Base-by-base conservation (phyloP, 352 stramenopile genomes). In the Lagenidium sp. region DNA sequence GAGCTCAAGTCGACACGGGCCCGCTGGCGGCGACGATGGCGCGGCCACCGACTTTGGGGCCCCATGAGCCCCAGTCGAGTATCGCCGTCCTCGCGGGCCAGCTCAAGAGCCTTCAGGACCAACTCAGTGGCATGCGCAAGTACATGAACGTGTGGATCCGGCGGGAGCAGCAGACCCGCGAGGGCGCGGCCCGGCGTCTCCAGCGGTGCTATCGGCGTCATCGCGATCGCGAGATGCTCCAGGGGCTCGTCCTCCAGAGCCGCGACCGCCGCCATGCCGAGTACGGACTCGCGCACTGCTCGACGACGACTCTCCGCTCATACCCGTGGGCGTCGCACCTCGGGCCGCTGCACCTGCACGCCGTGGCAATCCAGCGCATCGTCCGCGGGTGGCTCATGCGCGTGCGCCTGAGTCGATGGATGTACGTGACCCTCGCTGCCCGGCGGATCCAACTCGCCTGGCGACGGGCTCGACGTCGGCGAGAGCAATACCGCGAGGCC, bases 61-160 rank as follows among this genome's bases (percentile, higher is more conserved):
- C 19, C 25, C 13, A 28, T 15, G 12, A 42, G 24, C 5, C 15
- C 4, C 8, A 19, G 2, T n/a, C 42, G 3, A 30, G 20, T n/a
- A n/a, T n/a, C n/a, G 7, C 29, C 41, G 6, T 16, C 43, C 6
- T 41, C 32, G n/a, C n/a, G n/a, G n/a, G 4, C 8, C 44, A 20
- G 4, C 16, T 26, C 22, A 16, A 28, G 1, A 23, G 4, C 12
- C 50, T 87, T 2, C 60, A 57, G 4, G 68, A 82, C 4, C 71
- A 87, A 41, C 45, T 85, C 13, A 26, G 41, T 0, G 59, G 56
- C 12, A 78, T 87, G 55, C 68, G 74, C 53, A 84, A 84, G 44
- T 87, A 85, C 51, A 73, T 83, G 44, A 87, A 84, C 28, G 74
- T 81, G 46, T 86, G 74, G 74, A 62, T 86, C 41, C 83, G 77